These are phyloP conservation scores for Macadamia integrifolia DNA, from an alignment of 164 flowering plant genomes.

Conservation along the genomic window DNA sequence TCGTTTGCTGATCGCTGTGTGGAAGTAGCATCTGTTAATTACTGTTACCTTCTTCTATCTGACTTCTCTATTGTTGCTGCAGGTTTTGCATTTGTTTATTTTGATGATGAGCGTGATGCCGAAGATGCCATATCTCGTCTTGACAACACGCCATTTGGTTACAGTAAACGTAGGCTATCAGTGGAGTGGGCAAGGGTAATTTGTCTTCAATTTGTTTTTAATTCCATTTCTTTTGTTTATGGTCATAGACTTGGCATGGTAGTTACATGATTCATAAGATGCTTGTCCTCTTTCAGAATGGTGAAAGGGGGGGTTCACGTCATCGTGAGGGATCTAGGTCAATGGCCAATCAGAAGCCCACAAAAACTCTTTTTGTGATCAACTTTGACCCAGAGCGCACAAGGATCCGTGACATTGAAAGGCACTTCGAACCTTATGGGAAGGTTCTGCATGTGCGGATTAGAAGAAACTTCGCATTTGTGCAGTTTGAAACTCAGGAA, in stretches of 20 bases:
- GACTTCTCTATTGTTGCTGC: constrained; percentile 17
- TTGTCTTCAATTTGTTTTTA: not conserved
- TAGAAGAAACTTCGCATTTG: constrained; percentile 86
- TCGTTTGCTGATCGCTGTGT: constrained; percentile 22
- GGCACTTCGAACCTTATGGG: constrained; percentile 85
- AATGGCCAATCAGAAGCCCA: constrained; percentile 61
- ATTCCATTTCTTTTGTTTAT: not conserved
- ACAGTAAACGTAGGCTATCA: constrained; percentile 66
- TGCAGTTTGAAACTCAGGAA: constrained; percentile 84
- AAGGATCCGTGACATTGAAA: constrained; percentile 60
- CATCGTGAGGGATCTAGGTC: constrained; percentile 55
- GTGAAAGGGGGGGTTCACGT: constrained; percentile 45
- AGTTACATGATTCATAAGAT: not conserved
- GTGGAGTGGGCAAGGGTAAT: constrained; percentile 94
- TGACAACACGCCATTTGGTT: constrained; percentile 73
- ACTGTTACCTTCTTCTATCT: not conserved
- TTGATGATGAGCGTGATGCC: constrained; percentile 94
- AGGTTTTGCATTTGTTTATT: constrained; percentile 97
- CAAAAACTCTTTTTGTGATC: constrained; percentile 85
- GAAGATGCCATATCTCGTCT: constrained; percentile 78
- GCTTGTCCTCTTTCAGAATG: constrained; percentile 28
- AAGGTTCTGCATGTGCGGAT: constrained; percentile 68
- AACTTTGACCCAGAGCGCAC: constrained; percentile 82
- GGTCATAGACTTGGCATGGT: not conserved
- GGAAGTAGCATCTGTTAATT: not conserved